Evolutionary conservation across 192 early-diverging fungal species (phyloP), one percentile per base, ranked within the genome.

Genomic region (Coemansia sp.): DNA sequence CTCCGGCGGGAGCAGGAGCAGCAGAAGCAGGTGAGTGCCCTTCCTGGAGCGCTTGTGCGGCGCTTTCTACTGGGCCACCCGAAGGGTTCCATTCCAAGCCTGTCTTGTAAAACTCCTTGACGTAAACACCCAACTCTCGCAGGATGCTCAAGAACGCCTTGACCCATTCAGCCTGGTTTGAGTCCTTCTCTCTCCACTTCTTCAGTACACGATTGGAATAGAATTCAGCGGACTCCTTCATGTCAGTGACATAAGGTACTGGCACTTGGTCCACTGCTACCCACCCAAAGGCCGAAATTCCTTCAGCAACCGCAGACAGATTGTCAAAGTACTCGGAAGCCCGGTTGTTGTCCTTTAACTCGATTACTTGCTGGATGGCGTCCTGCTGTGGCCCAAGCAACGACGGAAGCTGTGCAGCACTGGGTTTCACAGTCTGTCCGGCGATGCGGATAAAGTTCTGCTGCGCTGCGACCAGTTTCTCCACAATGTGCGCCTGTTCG

Each of bases 61-160:
- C 71, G 19, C 38, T 25, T 27, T 62, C 68, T 5, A 59, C 55
- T 4, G 71, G 85, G 14, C 83, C 85, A 30, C 92, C 93, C 53
- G 88, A 85, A 49, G 92, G 87, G 75, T 96, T 97, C 97, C 97
- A 99, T 4, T 85, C 82, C 21, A 97, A 69, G 5, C 97, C 97
- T 44, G 92, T 96, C 0, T 88, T 89, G 73, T 95, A 92, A 73
- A 83, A 76, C 75, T 92, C 85, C 71, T 94, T 94, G 50, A 99
- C 94, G 76, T 95, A 99, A 22, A 66, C 82, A 18, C 90, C 86
- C 19, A 99, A 74, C 60, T 89, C 91, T 12, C 84, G 83, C 56
- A 97, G 75, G 31, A 94, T 68, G 14, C 71, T 67, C 32, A 89
- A 62, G 64, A 85, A 94, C 19, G 84, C 72, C 62, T 88, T 89